Conservation (phyloP, 495 filamentous ascomycete species). For the Lichenothelia convexa region DNA sequence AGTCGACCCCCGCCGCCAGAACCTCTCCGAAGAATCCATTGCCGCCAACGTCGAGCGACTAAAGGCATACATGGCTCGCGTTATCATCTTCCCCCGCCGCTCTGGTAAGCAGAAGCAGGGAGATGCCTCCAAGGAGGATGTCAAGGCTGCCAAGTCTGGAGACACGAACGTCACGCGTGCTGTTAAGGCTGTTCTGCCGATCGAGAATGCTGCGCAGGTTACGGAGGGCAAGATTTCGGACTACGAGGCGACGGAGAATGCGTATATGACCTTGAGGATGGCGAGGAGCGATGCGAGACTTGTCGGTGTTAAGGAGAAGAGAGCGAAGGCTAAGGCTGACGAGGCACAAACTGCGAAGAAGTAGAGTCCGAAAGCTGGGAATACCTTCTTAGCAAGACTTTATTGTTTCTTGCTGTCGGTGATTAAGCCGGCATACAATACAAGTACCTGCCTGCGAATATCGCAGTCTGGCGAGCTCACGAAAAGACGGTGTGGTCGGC, state of each 20-base stretch:
- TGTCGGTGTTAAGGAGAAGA: conserved; percentile 76
- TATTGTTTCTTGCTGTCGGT: too few relatives aligned
- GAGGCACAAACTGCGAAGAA: conserved; percentile 79
- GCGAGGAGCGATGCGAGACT: conserved; percentile 71
- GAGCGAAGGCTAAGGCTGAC: conserved; percentile 77
- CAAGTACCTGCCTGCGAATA: too few relatives aligned
- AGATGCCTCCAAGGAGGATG: conserved; percentile 74
- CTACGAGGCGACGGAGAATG: conserved; percentile 58
- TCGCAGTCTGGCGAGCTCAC: too few relatives aligned
- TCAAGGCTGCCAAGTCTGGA: conserved; percentile 53
- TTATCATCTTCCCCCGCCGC: conserved; percentile 97
- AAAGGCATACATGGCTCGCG: conserved; percentile 79
- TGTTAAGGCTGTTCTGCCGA: conserved; percentile 39
- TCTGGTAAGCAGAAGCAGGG: conserved; percentile 75
- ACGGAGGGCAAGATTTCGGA: conserved; percentile 67
- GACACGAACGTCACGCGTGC: conserved; percentile 31
- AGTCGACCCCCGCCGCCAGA: conserved; percentile 89
- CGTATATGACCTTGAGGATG: conserved; percentile 69
- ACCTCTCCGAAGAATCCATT: conserved; percentile 87
- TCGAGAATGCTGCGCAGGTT: conserved; percentile 45
- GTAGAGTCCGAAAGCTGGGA: too few relatives aligned
- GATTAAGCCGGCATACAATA: too few relatives aligned
- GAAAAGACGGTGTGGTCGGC: too few relatives aligned
- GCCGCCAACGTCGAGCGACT: conserved; percentile 87
- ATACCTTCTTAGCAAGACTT: too few relatives aligned